Conservation (phyloP, 2,329 filamentous ascomycete species). For the Penicillium sp. region DNA sequence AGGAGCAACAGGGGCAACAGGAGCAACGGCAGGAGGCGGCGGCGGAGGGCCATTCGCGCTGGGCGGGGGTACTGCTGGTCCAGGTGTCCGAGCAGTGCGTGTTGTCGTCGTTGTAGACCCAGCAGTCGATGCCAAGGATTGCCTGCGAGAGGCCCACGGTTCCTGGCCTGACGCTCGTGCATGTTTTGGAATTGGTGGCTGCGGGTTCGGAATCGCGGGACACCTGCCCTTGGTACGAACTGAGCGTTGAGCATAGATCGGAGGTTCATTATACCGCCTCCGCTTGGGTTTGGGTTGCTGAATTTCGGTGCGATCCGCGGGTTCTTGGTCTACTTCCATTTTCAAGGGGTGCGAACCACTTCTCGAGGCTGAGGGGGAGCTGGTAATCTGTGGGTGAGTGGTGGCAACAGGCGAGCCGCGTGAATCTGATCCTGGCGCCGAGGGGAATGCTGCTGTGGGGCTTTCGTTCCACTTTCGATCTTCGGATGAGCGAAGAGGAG, state of each 20-base stretch:
- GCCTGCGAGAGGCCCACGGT: conserved; percentile 33
- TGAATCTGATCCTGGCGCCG: conserved; percentile 26
- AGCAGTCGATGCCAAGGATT: conserved; percentile 24
- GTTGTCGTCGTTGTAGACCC: conserved; percentile 21
- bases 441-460: conserved; percentile 27
- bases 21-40: conserved; percentile 11
- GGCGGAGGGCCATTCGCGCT: conserved; percentile 40
- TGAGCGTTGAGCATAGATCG: conserved; percentile 57
- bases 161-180: conserved; percentile 34
- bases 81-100: conserved; percentile 25
- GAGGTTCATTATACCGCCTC: conserved; percentile 59
- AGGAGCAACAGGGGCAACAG: conserved; percentile 1
- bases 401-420: conserved; percentile 24
- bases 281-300: conserved; percentile 56
- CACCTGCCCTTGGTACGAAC: conserved; percentile 49
- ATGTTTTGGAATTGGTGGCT: conserved; percentile 43
- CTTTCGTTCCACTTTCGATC: conserved; percentile 40
- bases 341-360: conserved; percentile 32
- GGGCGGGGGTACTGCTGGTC: conserved; percentile 23
- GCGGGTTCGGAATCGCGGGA: conserved; percentile 49
- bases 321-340: conserved; percentile 33
- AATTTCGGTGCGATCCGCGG: conserved; percentile 29
- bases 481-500: conserved; percentile 36
- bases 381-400: conserved; percentile 34
- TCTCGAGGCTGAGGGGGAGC: conserved; percentile 36